A percentile compares a stretch with the other conserved stretches of the same genome.
These are phyloP conservation scores for Suhomyces faveliae DNA, from an alignment of 805 yeast species.

Conservation along the genomic window DNA sequence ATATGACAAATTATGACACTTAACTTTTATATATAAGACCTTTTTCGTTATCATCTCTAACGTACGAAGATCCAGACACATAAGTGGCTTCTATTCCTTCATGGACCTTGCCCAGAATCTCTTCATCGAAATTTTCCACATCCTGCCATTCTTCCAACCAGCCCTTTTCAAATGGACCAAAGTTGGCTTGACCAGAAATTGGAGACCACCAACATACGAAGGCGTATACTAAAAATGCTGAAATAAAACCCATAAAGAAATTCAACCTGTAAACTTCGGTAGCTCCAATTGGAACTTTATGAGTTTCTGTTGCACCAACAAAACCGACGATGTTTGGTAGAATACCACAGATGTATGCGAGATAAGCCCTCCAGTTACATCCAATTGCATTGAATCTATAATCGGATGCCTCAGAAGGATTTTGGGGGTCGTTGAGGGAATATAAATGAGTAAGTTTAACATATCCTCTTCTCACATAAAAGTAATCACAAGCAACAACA, in stretches of 20 bases:
- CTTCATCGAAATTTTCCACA: constrained; percentile 60
- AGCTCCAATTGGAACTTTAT: constrained; percentile 73
- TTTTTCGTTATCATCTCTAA: constrained; percentile 6
- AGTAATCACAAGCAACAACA: constrained; percentile 66
- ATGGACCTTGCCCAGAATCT: constrained; percentile 17
- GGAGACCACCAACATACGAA: constrained; percentile 55
- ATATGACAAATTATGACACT: neutral
- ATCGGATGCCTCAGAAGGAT: constrained; percentile 25
- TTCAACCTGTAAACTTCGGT: constrained; percentile 68
- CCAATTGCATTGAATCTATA: constrained; percentile 68
- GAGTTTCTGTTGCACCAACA: constrained; percentile 76
- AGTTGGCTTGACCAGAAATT: constrained; percentile 35
- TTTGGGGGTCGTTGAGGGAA: constrained; percentile 39
- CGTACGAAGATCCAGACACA: neutral
- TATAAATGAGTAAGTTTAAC: constrained; percentile 65
- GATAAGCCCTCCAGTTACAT: constrained; percentile 79
- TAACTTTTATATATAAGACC: neutral
- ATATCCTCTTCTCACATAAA: constrained; percentile 68
- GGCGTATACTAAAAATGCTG: constrained; percentile 56
- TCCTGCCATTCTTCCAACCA: constrained; percentile 65
- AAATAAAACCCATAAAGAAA: constrained; percentile 72
- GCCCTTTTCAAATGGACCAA: constrained; percentile 46
- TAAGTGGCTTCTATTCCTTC: constrained; percentile 2
- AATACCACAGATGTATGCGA: constrained; percentile 77
- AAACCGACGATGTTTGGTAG: constrained; percentile 85